These are phyloP conservation scores for Aspergillus neoniger DNA, from an alignment of 2,329 filamentous ascomycete genomes.

Conservation along the genomic window DNA sequence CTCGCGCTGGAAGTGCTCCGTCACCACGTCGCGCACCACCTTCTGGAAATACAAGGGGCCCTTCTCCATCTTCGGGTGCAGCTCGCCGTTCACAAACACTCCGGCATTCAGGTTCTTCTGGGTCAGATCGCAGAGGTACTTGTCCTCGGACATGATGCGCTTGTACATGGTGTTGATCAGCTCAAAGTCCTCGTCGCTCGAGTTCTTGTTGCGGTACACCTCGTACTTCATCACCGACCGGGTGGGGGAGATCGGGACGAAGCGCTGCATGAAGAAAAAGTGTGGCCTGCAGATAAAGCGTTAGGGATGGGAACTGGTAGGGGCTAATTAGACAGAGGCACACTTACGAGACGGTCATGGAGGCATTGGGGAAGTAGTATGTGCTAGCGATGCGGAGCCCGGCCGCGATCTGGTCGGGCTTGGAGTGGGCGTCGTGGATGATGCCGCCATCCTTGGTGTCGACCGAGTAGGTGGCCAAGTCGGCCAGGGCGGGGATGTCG, in stretches of 20 bases:
- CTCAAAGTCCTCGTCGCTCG: constrained; percentile 59
- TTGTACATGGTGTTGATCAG: constrained; percentile 62
- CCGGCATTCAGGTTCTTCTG: constrained; percentile 63
- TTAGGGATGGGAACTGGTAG: background rate
- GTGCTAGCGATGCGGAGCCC: constrained; percentile 44
- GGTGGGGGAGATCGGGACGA: constrained; percentile 57
- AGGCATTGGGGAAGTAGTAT: constrained; percentile 40
- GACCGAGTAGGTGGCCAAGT: constrained; percentile 57
- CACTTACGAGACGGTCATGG: constrained; percentile 37
- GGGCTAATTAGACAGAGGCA: background rate
- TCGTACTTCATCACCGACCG: constrained; percentile 62
- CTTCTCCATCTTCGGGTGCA: constrained; percentile 61
- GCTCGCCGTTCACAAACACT: constrained; percentile 61
- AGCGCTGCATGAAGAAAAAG: constrained; percentile 66
- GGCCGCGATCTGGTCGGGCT: constrained; percentile 50
- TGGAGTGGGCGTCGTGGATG: constrained; percentile 50
- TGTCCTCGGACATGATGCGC: constrained; percentile 65
- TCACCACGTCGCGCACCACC: constrained; percentile 51
- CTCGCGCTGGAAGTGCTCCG: constrained; percentile 51
- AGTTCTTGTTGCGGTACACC: constrained; percentile 63
- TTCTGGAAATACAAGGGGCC: constrained; percentile 59
- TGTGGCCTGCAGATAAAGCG: constrained; percentile 40
- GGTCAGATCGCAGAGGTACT: constrained; percentile 59
- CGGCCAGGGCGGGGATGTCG: constrained; percentile 44
- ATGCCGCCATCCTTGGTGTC: constrained; percentile 53